phyloP scores from a whole-genome alignment of 805 yeast species.

The Candida boleticola region DNA sequence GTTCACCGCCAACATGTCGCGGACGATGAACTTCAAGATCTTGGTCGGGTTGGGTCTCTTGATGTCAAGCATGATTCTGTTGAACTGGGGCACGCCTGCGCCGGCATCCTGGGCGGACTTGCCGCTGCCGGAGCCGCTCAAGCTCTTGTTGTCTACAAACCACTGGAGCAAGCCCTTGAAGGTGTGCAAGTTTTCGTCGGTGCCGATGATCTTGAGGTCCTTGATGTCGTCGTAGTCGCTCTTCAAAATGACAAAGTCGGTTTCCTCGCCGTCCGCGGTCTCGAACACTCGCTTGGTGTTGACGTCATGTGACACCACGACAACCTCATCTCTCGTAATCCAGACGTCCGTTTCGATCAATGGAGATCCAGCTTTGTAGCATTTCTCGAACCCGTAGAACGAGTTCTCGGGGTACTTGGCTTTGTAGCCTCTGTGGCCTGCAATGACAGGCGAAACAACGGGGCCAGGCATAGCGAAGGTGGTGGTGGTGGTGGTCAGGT shows the following conservation, averaged over 20 bases:
- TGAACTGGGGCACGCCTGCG: constrained; percentile 13
- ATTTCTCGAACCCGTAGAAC: constrained; percentile 32
- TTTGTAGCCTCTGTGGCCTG: constrained; percentile 46
- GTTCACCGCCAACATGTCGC: constrained; percentile 26
- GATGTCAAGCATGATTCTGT: constrained; percentile 35
- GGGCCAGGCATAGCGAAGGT: too few species aligned
- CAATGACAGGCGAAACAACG: constrained; percentile 21
- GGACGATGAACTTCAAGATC: constrained; percentile 25
- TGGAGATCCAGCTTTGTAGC: constrained; percentile 38
- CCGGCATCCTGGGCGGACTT: constrained; percentile 7
- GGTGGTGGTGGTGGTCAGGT: too few species aligned
- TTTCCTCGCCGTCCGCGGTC: constrained; percentile 30
- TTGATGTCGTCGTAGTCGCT: constrained; percentile 26
- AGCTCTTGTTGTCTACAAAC: constrained; percentile 18
- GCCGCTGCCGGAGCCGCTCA: background rate
- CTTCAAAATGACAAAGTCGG: constrained; percentile 33
- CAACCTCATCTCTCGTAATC: constrained; percentile 34
- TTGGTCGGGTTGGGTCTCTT: constrained; percentile 38
- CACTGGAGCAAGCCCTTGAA: constrained; percentile 32
- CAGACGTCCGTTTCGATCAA: constrained; percentile 43
- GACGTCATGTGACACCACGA: constrained; percentile 41
- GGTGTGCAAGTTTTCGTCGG: constrained; percentile 31
- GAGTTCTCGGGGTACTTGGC: constrained; percentile 41
- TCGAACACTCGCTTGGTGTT: constrained; percentile 37
- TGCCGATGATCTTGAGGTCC: constrained; percentile 27